Evolutionary conservation across 2,329 filamentous ascomycete species (phyloP).

Genomic region (Sclerotinia sclerotiorum): DNA sequence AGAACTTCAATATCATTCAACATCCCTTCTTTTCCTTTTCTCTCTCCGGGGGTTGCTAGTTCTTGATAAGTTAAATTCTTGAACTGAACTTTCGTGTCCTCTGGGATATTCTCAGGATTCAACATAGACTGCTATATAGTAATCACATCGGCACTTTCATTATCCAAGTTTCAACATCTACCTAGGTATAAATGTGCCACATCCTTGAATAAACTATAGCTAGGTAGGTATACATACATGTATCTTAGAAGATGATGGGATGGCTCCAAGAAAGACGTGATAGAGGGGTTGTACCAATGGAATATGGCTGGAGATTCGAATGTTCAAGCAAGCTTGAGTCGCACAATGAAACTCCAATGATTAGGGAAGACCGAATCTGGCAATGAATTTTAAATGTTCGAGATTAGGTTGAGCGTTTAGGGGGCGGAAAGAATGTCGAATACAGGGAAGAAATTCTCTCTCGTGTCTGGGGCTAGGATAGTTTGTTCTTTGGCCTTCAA

Average conservation of each 20-base stretch:
- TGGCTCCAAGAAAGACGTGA: background rate
- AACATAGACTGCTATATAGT: no score
- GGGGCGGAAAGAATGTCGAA: background rate
- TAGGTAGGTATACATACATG: no score
- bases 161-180: background rate
- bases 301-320: background rate
- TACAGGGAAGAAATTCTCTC: background rate
- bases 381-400: background rate
- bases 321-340: no score
- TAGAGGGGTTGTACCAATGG: background rate
- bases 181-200: background rate
- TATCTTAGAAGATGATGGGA: background rate
- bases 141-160: background rate
- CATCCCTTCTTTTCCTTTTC: no score
- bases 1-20: background rate
- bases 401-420: background rate
- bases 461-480: no score
- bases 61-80: background rate
- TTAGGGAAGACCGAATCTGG: background rate
- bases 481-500: no score
- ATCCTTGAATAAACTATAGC: background rate
- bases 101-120: no score
- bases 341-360: background rate
- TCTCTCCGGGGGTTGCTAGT: no score
- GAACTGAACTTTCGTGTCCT: background rate